Evolutionary conservation across 805 yeast species (phyloP), one percentile per base, ranked within the genome.

Genomic region (Kluyveromyces aestuarii): DNA sequence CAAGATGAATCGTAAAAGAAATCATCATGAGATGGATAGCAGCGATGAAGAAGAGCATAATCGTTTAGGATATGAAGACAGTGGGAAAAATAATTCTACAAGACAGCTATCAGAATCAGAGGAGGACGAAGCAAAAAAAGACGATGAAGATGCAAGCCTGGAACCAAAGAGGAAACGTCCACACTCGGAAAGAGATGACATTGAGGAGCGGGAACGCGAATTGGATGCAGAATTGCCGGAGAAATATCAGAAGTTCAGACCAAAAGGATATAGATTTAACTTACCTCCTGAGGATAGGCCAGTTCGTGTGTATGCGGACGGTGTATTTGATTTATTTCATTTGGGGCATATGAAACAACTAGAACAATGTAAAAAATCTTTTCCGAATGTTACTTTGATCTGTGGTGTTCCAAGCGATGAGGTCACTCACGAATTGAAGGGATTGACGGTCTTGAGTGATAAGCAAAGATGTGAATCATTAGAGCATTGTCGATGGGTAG

Each of bases 291-390:
- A 64, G 4, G 93, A 84, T 60, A 75, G 96, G 50, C 90, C 96
- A 1, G 80, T 93, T 27, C 76, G 99, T 51, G 80, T 93, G n/a
- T 93, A 93, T 64, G 99, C 99, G 6, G 99, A 93, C 68, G 99
- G 99, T 47, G 96, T 93, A 17, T 93, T 93, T 72, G 99, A 93
- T 68, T 71, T 93, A 53, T 93, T 93, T 71, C 99, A 93, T 68
- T 66, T 93, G 61, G 99, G 99, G 21, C 99, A 93, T 64, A 93
- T 93, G 99, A 81, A 89, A 62, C 99, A 93, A 67, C 74, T 93
- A 58, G 98, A 93, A 63, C 99, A 93, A 69, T 91, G 98, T 58
- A 91, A 93, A 60, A 90, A 91, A 65, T 79, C 96, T 14, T 81
- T 93, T 53, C 84, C 87, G 11, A 87, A 87, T 58, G 96, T 86